A percentile compares a stretch with the other conserved stretches of the same genome.
phyloP scores from a whole-genome alignment of 2,329 filamentous ascomycete species.

The Calonectria naviculata region DNA sequence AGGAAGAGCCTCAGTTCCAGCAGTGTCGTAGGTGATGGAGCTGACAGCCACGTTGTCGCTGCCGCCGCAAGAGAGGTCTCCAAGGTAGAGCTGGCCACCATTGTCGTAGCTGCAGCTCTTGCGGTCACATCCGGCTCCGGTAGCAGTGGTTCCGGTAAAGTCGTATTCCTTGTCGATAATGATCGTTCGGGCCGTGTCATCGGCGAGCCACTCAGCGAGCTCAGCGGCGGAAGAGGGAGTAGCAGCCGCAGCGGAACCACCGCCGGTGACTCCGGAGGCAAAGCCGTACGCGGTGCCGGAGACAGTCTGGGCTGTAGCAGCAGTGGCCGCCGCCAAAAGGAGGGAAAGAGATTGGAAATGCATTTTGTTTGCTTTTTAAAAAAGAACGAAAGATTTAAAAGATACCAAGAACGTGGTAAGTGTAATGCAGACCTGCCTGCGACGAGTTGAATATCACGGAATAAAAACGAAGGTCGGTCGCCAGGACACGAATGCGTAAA shows the following conservation, averaged over 20 bases:
- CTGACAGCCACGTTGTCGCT: conserved; percentile 35
- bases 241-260: conserved; percentile 56
- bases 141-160: conserved; percentile 39
- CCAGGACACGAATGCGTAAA: conserved; percentile 11
- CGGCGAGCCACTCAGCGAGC: conserved; percentile 47
- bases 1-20: conserved; percentile 32
- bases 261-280: conserved; percentile 59
- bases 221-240: conserved; percentile 58
- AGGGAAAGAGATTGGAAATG: conserved; percentile 23
- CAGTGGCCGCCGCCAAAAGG: conserved; percentile 32
- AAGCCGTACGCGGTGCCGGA: conserved; percentile 44
- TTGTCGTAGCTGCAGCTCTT: conserved; percentile 42
- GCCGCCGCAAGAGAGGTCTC: conserved; percentile 40
- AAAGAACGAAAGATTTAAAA: background rate
- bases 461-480: conserved; percentile 7
- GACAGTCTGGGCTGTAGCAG: conserved; percentile 40
- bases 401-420: background rate
- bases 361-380: conserved; percentile 21
- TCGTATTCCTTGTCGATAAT: conserved; percentile 41
- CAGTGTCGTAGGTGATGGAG: conserved; percentile 43
- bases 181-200: conserved; percentile 40
- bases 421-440: conserved; percentile 9
- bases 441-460: background rate
- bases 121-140: conserved; percentile 40
- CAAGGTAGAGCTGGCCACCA: conserved; percentile 43